These are phyloP conservation scores for Solanum chmielewskii DNA, from an alignment of 257 asterid species.

Conservation along the genomic window DNA sequence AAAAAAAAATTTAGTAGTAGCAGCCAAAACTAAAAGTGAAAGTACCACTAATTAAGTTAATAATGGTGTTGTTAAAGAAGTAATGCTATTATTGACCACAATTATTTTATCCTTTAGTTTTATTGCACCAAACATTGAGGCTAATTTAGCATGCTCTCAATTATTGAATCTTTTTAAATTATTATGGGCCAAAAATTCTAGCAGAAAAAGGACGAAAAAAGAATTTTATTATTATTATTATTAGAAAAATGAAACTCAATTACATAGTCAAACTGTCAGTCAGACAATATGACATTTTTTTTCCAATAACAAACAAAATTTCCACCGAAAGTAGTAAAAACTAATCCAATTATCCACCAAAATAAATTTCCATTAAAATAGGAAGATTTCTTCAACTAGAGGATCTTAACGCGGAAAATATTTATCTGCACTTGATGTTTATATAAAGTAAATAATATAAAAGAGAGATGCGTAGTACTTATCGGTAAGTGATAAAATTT, in stretches of 20 bases:
- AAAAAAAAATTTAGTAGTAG: neutral
- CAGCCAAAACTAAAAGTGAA: neutral
- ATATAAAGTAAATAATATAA: neutral
- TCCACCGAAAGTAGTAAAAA: neutral
- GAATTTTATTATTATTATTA: neutral
- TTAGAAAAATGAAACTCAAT: neutral
- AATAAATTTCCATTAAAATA: neutral
- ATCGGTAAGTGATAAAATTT: neutral
- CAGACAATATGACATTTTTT: neutral
- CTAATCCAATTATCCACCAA: neutral
- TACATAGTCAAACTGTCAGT: neutral
- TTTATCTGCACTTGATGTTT: neutral
- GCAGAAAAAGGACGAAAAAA: neutral
- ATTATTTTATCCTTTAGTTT: neutral
- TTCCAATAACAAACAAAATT: neutral
- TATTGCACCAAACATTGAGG: neutral
- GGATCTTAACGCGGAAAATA: neutral
- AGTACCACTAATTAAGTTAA: neutral
- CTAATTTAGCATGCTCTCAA: slow-evolving; percentile 2
- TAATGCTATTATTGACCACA: neutral
- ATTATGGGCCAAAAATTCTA: neutral
- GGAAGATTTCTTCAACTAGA: neutral
- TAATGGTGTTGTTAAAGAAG: neutral
- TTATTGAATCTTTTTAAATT: neutral
- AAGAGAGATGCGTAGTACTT: neutral